Evolutionary conservation across 1,284 basidiomycete species (phyloP).

Genomic region (Ganoderma boninense): DNA sequence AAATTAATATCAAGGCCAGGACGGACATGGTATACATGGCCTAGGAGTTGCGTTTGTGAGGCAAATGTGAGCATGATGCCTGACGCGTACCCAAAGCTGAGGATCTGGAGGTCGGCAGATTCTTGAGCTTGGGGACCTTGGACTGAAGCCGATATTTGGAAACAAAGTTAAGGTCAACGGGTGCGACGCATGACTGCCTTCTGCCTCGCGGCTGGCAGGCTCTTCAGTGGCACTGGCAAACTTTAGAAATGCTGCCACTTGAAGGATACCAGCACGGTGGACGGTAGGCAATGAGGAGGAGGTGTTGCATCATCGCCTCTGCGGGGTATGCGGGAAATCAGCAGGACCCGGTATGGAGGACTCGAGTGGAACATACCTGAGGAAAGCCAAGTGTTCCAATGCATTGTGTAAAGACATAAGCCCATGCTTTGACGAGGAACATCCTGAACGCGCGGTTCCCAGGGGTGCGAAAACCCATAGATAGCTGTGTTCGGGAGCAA

Average conservation of each 20-base stretch:
- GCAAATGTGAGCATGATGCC: neutral
- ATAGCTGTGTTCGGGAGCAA: neutral
- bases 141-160: neutral
- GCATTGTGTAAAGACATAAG: neutral
- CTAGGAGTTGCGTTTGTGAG: neutral
- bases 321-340: neutral
- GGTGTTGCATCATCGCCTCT: neutral
- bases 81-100: neutral
- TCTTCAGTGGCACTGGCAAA: neutral
- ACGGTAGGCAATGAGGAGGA: neutral
- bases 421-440: neutral
- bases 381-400: neutral
- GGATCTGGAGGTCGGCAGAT: neutral
- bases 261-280: neutral
- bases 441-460: neutral
- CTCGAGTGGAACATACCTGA: neutral
- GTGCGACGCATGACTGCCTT: neutral
- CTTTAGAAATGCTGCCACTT: neutral
- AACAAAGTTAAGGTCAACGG: neutral
- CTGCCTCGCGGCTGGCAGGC: neutral
- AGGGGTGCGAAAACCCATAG: neutral
- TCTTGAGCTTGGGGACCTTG: neutral
- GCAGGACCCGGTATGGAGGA: neutral
- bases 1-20: neutral
- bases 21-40: neutral